These are phyloP conservation scores for Euphorbia corollata DNA, from an alignment of 441 rosid species.

Conservation along the genomic window DNA sequence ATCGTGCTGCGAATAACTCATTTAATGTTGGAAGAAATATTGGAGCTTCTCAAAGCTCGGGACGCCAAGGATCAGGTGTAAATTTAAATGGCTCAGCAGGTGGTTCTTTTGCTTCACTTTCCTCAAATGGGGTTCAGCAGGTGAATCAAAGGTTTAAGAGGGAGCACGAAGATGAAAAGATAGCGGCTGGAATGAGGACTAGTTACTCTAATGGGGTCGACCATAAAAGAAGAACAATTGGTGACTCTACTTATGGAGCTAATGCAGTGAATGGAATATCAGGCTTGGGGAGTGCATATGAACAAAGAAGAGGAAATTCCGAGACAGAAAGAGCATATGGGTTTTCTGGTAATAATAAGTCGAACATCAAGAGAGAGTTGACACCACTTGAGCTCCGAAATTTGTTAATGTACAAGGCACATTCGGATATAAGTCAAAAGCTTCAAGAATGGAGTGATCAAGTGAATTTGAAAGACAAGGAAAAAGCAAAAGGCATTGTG, in stretches of 20 bases:
- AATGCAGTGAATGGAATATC: conserved; percentile 29
- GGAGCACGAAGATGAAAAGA: conserved; percentile 44
- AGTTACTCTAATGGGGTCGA: conserved; percentile 25
- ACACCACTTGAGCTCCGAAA: conserved; percentile 40
- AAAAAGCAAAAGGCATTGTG: conserved; percentile 26
- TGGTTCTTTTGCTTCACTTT: too few relatives aligned
- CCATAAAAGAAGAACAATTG: conserved; percentile 37
- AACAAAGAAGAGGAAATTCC: conserved; percentile 29
- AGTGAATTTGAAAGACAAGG: conserved; percentile 29
- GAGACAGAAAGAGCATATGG: conserved; percentile 30
- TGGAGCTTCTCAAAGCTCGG: conserved; percentile 17
- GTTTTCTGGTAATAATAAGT: conserved; percentile 29
- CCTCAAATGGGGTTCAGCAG: conserved; percentile 28
- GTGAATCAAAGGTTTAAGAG: conserved; percentile 42
- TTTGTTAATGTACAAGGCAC: conserved; percentile 49
- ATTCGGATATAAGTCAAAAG: conserved; percentile 32
- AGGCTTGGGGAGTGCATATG: conserved; percentile 29
- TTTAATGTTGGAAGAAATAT: conserved; percentile 28
- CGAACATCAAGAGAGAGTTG: conserved; percentile 37
- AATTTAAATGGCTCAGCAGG: conserved; percentile 24
- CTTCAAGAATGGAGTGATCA: conserved; percentile 36
- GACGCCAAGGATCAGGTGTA: conserved; percentile 14
- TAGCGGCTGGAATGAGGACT: conserved; percentile 25
- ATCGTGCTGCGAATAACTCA: conserved; percentile 28
- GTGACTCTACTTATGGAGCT: conserved; percentile 29